These are phyloP conservation scores for Nidularia pulvinata DNA, from an alignment of 768 basidiomycete genomes.

Conservation along the genomic window DNA sequence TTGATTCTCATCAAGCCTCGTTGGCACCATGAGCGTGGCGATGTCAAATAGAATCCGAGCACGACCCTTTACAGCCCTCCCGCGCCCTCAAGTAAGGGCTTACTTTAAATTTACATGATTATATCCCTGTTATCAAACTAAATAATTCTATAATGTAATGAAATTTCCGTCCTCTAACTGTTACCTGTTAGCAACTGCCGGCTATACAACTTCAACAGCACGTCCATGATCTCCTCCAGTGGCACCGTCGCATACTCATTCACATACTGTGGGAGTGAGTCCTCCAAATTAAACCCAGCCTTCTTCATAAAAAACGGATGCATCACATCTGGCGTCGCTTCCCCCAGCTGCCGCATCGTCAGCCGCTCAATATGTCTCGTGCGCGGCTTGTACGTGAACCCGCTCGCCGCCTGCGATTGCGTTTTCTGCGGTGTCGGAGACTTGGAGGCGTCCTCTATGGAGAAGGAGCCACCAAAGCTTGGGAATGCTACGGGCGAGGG, in stretches of 20 bases:
- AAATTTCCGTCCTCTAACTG: conserved; percentile 6
- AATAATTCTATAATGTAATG: neutral
- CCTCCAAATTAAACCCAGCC: conserved; percentile 81
- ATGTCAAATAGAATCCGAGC: no score
- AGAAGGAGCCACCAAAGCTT: neutral
- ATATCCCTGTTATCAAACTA: neutral
- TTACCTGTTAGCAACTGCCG: conserved; percentile 55
- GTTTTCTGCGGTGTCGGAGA: conserved; percentile 1
- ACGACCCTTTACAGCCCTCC: no score
- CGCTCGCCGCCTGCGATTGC: conserved; percentile 9
- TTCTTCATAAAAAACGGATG: conserved; percentile 87
- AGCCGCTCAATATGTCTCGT: conserved; percentile 73
- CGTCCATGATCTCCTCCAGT: conserved; percentile 83
- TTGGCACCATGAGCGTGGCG: no score
- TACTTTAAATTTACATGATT: neutral
- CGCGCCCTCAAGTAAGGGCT: no score
- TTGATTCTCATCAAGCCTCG: no score
- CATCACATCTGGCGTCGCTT: conserved; percentile 89
- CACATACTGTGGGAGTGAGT: conserved; percentile 84
- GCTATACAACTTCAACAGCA: conserved; percentile 74
- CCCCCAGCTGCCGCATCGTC: conserved; percentile 83
- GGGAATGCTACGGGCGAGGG: conserved; percentile 1
- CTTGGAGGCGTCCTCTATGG: conserved; percentile 1
- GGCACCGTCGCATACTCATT: conserved; percentile 86
- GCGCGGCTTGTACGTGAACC: conserved; percentile 53